These are phyloP conservation scores for Schoenoplectus triqueter DNA, from an alignment of 202 grass and related monocot genomes.

Conservation along the genomic window DNA sequence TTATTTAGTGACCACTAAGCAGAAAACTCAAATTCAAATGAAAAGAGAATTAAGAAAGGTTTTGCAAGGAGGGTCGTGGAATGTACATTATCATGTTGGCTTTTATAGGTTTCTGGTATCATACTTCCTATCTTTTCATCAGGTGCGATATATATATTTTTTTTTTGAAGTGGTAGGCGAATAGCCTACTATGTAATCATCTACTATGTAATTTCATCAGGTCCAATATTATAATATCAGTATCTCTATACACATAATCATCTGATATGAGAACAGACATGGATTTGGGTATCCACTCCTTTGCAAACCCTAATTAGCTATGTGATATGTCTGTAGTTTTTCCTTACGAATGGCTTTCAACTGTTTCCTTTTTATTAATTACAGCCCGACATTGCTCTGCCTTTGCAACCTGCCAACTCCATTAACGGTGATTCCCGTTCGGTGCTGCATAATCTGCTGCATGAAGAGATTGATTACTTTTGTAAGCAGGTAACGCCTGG, in stretches of 20 bases:
- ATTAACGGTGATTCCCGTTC: constrained; percentile 58
- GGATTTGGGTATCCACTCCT: not conserved
- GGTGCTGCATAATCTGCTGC: constrained; percentile 75
- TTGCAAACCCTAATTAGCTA: not conserved
- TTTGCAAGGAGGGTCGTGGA: constrained; percentile 3
- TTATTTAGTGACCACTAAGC: constrained; percentile 7
- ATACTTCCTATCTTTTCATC: not conserved
- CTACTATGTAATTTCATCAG: no score
- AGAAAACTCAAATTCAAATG: not conserved
- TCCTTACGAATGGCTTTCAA: constrained; percentile 20
- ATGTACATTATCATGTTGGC: not conserved
- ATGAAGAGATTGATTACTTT: constrained; percentile 94
- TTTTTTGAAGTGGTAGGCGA: no score
- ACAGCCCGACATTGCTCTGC: constrained; percentile 91
- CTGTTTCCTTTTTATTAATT: constrained; percentile 46
- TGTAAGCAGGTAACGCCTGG: constrained; percentile 77
- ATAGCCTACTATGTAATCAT: no score
- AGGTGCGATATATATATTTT: no score
- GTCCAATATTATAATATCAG: not conserved
- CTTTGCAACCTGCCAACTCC: constrained; percentile 87
- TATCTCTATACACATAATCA: not conserved
- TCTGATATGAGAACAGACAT: not conserved
- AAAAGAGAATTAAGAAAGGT: constrained; percentile 12
- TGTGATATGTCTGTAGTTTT: constrained; percentile 8
- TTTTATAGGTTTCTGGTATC: not conserved